phyloP scores from a whole-genome alignment of 2,329 filamentous ascomycete genomes.

The Penicillium palitans region DNA sequence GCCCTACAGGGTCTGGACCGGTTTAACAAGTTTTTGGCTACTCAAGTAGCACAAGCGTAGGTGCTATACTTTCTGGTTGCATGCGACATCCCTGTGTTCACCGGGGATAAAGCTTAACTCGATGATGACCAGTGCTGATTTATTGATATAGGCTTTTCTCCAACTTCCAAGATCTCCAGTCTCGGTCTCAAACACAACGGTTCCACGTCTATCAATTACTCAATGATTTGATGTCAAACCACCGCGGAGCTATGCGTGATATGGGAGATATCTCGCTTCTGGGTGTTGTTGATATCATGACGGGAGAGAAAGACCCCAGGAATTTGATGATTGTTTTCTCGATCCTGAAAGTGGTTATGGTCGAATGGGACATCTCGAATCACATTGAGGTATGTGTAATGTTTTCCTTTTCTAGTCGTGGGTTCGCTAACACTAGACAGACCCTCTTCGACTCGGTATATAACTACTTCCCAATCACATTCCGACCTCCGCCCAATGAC shows the following conservation, averaged over 20 bases:
- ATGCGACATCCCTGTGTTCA: conserved; percentile 1
- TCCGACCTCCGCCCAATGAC: conserved; percentile 67
- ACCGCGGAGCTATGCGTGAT: conserved; percentile 58
- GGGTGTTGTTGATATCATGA: conserved; percentile 64
- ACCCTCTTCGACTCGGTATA: conserved; percentile 67
- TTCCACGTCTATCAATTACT: conserved; percentile 64
- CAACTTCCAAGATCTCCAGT: conserved; percentile 58
- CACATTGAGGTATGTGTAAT: conserved; percentile 54
- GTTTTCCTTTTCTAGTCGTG: too few species aligned
- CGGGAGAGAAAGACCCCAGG: conserved; percentile 67
- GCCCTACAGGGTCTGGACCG: conserved; percentile 60
- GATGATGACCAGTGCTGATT: conserved; percentile 17
- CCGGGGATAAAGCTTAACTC: conserved; percentile 14
- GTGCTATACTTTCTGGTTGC: conserved; percentile 26
- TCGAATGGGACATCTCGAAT: conserved; percentile 64
- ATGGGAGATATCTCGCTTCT: conserved; percentile 62
- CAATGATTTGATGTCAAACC: conserved; percentile 62
- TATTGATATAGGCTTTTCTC: conserved; percentile 46
- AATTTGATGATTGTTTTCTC: conserved; percentile 72
- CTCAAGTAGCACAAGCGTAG: conserved; percentile 55
- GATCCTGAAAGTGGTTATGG: conserved; percentile 64
- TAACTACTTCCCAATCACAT: conserved; percentile 72
- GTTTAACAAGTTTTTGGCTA: conserved; percentile 59
- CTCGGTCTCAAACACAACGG: conserved; percentile 63
- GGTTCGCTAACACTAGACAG: conserved; percentile 30